Conservation (phyloP, 176 grass and related monocot genomes). For the Bonia amplexicaulis region DNA sequence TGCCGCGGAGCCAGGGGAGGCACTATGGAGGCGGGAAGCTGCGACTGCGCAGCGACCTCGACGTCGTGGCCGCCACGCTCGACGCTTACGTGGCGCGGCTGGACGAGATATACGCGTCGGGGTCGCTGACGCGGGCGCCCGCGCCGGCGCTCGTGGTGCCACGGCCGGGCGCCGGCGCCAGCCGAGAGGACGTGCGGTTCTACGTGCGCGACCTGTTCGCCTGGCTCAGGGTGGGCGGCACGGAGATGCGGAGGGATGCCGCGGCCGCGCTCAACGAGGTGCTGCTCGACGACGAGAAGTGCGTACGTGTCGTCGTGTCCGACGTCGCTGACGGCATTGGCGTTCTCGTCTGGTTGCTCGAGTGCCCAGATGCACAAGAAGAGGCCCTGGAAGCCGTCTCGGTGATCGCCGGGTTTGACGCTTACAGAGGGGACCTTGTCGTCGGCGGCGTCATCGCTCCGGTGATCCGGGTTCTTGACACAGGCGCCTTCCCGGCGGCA, state of each 20-base stretch:
- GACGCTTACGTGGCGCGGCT: constrained; percentile 46
- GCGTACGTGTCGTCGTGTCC: constrained; percentile 39
- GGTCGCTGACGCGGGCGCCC: constrained; percentile 38
- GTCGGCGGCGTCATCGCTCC: constrained; percentile 51
- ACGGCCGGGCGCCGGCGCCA: constrained; percentile 42
- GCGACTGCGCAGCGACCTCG: constrained; percentile 79
- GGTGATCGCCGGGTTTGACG: constrained; percentile 47
- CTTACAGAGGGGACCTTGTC: constrained; percentile 49
- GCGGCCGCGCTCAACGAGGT: constrained; percentile 45
- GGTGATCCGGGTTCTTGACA: constrained; percentile 53
- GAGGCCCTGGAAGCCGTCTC: constrained; percentile 53
- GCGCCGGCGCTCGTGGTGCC: constrained; percentile 53
- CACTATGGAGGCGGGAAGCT: constrained; percentile 76
- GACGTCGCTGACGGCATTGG: constrained; percentile 54
- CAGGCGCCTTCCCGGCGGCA: neutral
- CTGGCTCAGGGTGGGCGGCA: constrained; percentile 47
- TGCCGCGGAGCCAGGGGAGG: constrained; percentile 49
- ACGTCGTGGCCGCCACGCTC: constrained; percentile 46
- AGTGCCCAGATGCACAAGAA: constrained; percentile 44
- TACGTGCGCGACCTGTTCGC: constrained; percentile 78
- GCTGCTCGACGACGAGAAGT: constrained; percentile 62
- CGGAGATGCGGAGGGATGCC: constrained; percentile 53
- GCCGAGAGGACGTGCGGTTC: constrained; percentile 76
- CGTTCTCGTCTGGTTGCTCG: constrained; percentile 58
- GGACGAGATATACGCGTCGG: constrained; percentile 48